A percentile compares a stretch with the other conserved stretches of the same genome.
Conservation (phyloP, 495 filamentous ascomycete species). For the Hypoxylon fragiforme region DNA sequence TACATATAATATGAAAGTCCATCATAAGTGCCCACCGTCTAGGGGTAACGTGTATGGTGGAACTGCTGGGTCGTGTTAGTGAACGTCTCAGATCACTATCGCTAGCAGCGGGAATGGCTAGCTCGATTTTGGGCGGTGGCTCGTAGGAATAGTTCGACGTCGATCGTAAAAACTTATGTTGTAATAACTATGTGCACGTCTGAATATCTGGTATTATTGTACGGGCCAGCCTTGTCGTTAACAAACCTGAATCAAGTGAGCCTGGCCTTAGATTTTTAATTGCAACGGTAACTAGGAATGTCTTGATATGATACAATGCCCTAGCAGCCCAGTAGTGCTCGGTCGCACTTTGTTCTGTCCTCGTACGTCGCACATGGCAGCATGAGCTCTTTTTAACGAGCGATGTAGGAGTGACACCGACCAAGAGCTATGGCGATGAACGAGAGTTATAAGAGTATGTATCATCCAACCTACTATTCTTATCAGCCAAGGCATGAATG, state of each 20-base stretch:
- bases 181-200: not conserved
- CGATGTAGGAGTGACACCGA: no score
- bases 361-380: no score
- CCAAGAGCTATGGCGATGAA: no score
- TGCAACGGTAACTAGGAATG: slow-evolving; percentile 8
- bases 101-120: slow-evolving; percentile 2
- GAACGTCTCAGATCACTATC: slow-evolving; percentile 31
- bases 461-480: no score
- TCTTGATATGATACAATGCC: slow-evolving; percentile 5
- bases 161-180: not conserved
- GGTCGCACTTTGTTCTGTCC: not conserved
- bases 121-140: slow-evolving; percentile 8
- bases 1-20: slow-evolving; percentile 4
- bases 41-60: not conserved
- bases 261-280: slow-evolving; percentile 10
- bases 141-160: not conserved
- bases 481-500: no score
- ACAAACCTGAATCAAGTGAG: slow-evolving; percentile 16
- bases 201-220: not conserved
- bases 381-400: no score
- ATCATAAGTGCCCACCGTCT: slow-evolving; percentile 2
- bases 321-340: not conserved
- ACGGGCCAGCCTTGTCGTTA: slow-evolving; percentile 7
- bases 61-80: slow-evolving; percentile 1
- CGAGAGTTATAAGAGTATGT: no score